Conservation (phyloP, 257 asterid genomes). For the Striga asiatica region DNA sequence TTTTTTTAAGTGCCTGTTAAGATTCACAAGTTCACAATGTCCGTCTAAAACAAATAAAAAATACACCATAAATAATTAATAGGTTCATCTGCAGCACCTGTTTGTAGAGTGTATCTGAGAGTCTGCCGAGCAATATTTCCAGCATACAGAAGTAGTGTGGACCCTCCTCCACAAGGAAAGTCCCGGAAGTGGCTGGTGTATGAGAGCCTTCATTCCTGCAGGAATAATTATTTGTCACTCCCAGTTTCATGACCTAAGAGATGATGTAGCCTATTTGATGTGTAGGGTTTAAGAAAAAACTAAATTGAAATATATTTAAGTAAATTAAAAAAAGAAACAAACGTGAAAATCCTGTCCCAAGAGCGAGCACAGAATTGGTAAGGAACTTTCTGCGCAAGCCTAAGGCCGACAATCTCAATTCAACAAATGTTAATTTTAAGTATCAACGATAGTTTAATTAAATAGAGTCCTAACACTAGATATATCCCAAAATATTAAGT, state of each 20-base stretch:
- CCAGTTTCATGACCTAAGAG: constrained; percentile 14
- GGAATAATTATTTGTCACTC: constrained; percentile 18
- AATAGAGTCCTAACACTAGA: too few species aligned
- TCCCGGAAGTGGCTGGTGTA: constrained; percentile 73
- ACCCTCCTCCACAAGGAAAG: constrained; percentile 91
- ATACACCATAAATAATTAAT: background rate
- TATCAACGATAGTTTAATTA: too few species aligned
- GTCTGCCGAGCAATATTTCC: constrained; percentile 89
- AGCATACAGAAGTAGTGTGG: constrained; percentile 94
- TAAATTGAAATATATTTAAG: too few species aligned
- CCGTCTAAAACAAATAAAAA: constrained; percentile 4
- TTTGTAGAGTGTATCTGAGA: constrained; percentile 73
- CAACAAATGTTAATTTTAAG: too few species aligned
- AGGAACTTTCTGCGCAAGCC: too few species aligned
- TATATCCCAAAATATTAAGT: too few species aligned
- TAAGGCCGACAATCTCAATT: too few species aligned
- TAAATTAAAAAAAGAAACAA: too few species aligned
- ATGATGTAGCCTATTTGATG: too few species aligned
- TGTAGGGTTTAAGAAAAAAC: too few species aligned
- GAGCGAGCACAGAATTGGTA: too few species aligned
- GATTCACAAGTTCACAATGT: constrained; percentile 18
- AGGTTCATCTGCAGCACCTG: constrained; percentile 48
- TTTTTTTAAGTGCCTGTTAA: constrained; percentile 76
- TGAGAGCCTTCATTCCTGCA: constrained; percentile 81
- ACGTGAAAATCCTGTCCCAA: too few species aligned